phyloP scores from a whole-genome alignment of 2,329 filamentous ascomycete genomes.

The Fusarium buxicola region DNA sequence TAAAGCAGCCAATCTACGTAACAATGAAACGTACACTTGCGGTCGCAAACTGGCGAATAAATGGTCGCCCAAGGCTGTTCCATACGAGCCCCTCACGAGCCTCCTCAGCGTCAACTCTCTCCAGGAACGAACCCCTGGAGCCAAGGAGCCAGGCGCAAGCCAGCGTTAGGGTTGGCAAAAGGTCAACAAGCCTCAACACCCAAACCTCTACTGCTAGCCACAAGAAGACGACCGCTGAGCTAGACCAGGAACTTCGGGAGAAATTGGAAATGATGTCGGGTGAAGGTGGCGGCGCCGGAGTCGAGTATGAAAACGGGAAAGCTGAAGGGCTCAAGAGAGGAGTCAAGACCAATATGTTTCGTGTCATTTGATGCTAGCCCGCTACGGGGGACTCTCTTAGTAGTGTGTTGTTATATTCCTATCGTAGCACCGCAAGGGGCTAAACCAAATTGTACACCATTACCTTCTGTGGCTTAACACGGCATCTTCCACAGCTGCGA shows the following conservation, averaged over 20 bases:
- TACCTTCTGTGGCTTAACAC: too few species aligned
- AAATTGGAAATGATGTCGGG: slow-evolving; percentile 76
- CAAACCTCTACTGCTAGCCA: not conserved
- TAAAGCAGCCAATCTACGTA: accelerated
- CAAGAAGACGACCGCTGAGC: slow-evolving; percentile 68
- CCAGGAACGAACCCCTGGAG: not conserved
- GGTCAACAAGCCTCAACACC: not conserved
- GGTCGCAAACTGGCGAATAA: accelerated
- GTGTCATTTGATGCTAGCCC: slow-evolving; percentile 63
- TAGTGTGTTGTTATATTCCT: too few species aligned
- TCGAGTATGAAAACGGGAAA: slow-evolving; percentile 81
- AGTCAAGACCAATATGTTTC: slow-evolving; percentile 82
- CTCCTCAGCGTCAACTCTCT: not conserved
- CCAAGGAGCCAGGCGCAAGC: not conserved
- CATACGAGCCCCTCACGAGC: not conserved
- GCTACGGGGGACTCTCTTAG: not conserved
- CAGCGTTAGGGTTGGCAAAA: not conserved
- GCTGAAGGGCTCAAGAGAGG: slow-evolving; percentile 78
- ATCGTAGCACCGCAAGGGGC: too few species aligned
- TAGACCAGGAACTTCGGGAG: slow-evolving; percentile 73
- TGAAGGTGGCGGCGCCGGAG: slow-evolving; percentile 75
- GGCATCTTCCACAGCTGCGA: too few species aligned
- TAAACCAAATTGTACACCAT: not conserved
- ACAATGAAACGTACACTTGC: slow-evolving; percentile 13
- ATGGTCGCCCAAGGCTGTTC: accelerated